A percentile compares a stretch with the other conserved stretches of the same genome.
These are phyloP conservation scores for Fraxinus americana DNA, from an alignment of 257 asterid species.

Conservation along the genomic window DNA sequence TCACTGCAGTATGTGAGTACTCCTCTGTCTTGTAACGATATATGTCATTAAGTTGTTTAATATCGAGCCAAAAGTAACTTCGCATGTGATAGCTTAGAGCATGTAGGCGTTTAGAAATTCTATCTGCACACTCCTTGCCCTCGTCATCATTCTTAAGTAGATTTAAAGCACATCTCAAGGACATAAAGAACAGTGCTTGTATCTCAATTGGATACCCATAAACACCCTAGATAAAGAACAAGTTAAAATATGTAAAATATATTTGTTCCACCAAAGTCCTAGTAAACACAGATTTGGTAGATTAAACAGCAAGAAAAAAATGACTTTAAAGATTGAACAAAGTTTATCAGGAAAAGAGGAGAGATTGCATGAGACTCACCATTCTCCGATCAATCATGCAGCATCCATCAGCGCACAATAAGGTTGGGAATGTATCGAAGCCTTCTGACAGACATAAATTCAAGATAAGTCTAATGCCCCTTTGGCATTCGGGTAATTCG, in stretches of 20 bases:
- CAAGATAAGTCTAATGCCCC: slow-evolving; percentile 51
- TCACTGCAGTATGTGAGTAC: slow-evolving; percentile 28
- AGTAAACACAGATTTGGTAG: not conserved
- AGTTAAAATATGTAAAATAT: not conserved
- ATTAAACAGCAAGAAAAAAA: too few species aligned
- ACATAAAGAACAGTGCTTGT: slow-evolving; percentile 59
- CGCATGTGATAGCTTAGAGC: slow-evolving; percentile 61
- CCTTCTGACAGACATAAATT: slow-evolving; percentile 59
- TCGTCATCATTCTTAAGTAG: slow-evolving; percentile 45
- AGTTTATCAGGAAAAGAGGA: not conserved
- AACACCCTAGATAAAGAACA: slow-evolving; percentile 37
- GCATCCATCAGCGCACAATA: slow-evolving; percentile 62
- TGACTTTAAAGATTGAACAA: too few species aligned
- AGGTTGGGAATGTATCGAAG: slow-evolving; percentile 56
- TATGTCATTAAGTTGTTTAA: slow-evolving; percentile 52
- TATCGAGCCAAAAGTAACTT: slow-evolving; percentile 50
- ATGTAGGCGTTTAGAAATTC: slow-evolving; percentile 44
- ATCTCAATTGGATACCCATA: slow-evolving; percentile 61
- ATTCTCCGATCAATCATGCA: slow-evolving; percentile 60
- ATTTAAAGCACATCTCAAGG: slow-evolving; percentile 50
- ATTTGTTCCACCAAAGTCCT: too few species aligned
- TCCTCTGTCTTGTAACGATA: slow-evolving; percentile 58
- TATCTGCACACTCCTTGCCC: slow-evolving; percentile 45
- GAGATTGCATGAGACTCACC: slow-evolving; percentile 30
- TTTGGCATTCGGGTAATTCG: slow-evolving; percentile 57